Evolutionary conservation across 2,329 filamentous ascomycete species (phyloP), one percentile per base, ranked within the genome.

Genomic region (Pseudogymnoascus sp.): DNA sequence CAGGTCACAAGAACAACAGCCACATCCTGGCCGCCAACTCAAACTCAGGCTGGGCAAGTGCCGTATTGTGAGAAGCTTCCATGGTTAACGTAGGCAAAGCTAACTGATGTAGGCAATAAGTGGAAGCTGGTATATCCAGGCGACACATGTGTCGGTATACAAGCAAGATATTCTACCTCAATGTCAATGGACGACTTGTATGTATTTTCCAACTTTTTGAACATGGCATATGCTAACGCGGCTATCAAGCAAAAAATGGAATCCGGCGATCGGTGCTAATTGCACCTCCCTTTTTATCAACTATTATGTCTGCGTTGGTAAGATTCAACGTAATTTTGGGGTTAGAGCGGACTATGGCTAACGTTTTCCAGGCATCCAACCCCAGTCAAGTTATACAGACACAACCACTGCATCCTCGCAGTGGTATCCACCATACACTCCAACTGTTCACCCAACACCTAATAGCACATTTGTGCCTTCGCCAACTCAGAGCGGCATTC

Each of bases 21-120:
- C 31, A 60, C 33, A 16, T 59, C 59, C 2, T 67, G 61, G 62
- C 68, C 68, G 6, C 68, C 68, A 10, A 64, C 52, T 11, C 61
- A 63, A 43, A 70, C 66, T 12, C 66, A 63, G 62, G 60, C 60
- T 6, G 68, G 68, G 11, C 63, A 69, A 65, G 63, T 65, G 8
- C 43, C 23, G n/a, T 61, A 63, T 49, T 68, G 66, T 60, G 21
- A 65, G 52, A 38, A 5, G 12, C 31, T 11, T 16, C 4, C 4
- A 16, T 39, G 31, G 14, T 23, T 4, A 10, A 26, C 6, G 4
- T 31, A 39, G 35, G 4, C 49, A 21, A 60, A 19, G 35, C 39
- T 62, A 16, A 62, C 52, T 12, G n/a, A 8, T 38, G 6, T 29
- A 60, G 55, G 55, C 19, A 60, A 38, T 43, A 35, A 58, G 6